Conservation (phyloP, 306 rosid species). For the Aeschynomene evenia region DNA sequence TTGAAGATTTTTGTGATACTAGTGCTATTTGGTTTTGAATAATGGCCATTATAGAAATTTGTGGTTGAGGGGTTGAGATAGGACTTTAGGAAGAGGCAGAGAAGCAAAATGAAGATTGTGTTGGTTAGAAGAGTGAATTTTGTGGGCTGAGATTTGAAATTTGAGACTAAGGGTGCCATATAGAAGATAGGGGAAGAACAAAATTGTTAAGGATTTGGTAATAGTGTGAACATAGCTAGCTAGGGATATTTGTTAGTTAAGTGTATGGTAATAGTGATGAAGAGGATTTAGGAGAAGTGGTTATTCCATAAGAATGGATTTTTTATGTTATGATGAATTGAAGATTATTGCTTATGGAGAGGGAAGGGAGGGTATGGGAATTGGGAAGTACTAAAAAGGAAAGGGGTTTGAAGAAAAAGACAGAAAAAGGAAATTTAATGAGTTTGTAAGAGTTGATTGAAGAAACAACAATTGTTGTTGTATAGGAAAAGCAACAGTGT, state of each 20-base stretch:
- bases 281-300: not conserved
- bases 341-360: not conserved
- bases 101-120: constrained; percentile 44
- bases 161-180: constrained; percentile 40
- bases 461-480: not conserved
- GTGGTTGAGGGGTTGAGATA: constrained; percentile 10
- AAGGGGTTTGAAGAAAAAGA: constrained; percentile 3
- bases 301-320: not conserved
- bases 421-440: constrained; percentile 28
- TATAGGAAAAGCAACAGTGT: not conserved
- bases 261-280: not conserved
- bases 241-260: not conserved
- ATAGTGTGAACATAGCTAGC: not conserved
- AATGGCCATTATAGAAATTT: not conserved
- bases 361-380: too few species aligned
- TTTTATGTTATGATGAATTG: not conserved
- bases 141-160: constrained; percentile 15
- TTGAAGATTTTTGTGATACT: constrained; percentile 14
- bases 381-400: constrained; percentile 1
- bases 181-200: too few species aligned
- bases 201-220: not conserved
- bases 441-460: too few species aligned
- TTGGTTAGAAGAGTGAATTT: constrained; percentile 41
- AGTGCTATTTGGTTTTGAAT: not conserved
- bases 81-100: constrained; percentile 32